phyloP scores from a whole-genome alignment of 805 yeast species.

The Kluyveromyces aestuarii region DNA sequence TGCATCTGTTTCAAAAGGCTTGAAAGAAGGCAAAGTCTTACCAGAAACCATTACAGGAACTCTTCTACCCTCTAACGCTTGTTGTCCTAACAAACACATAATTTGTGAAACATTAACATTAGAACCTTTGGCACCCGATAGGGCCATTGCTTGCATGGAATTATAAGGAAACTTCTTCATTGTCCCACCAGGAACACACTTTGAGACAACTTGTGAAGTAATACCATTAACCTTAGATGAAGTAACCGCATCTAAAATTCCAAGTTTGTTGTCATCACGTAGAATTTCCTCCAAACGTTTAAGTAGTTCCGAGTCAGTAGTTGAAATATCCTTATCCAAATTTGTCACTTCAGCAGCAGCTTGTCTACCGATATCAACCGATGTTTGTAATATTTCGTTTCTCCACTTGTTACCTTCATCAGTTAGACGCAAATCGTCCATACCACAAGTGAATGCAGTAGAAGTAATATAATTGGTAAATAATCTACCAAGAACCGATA shows the following conservation, averaged over 20 bases:
- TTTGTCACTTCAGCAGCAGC: constrained; percentile 96
- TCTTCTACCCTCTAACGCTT: constrained; percentile 97
- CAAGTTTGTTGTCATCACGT: constrained; percentile 87
- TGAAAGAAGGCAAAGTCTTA: constrained; percentile 92
- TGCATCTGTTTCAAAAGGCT: constrained; percentile 93
- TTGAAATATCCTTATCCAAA: constrained; percentile 41
- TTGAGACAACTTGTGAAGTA: constrained; percentile 88
- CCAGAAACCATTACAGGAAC: constrained; percentile 99
- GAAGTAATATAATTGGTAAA: constrained; percentile 89
- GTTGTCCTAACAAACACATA: constrained; percentile 98
- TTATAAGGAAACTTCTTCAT: constrained; percentile 93
- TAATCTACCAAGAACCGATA: constrained; percentile 88
- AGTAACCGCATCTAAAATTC: constrained; percentile 90
- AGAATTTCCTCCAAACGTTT: constrained; percentile 88
- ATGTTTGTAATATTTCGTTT: constrained; percentile 64
- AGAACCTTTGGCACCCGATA: constrained; percentile 99
- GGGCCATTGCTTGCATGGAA: constrained; percentile 98
- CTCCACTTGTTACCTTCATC: constrained; percentile 88
- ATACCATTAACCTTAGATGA: constrained; percentile 87
- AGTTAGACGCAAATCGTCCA: constrained; percentile 95
- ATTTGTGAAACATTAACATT: constrained; percentile 97
- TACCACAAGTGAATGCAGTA: constrained; percentile 97
- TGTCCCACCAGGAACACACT: constrained; percentile 94
- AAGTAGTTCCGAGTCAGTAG: constrained; percentile 66
- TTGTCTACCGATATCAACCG: constrained; percentile 74